Conservation (phyloP, 768 basidiomycete genomes). For the Xanthoconium stramineum region DNA sequence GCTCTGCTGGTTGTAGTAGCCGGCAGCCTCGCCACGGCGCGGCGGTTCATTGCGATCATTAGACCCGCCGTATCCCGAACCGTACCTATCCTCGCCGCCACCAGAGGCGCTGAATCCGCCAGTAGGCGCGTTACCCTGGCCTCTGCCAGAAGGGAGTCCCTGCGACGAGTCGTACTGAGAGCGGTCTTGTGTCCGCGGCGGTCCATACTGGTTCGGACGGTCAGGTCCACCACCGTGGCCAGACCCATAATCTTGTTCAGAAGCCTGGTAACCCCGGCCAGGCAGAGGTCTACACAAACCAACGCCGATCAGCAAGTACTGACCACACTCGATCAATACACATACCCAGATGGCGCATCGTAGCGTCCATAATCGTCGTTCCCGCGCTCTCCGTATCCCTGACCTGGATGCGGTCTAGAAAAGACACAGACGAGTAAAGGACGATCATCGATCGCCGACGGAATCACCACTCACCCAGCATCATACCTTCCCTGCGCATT, state of each 20-base stretch:
- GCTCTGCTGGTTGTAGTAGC: constrained; percentile 16
- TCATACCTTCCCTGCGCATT: not conserved
- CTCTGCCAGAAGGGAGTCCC: not conserved
- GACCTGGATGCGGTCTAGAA: not conserved
- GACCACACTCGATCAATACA: not conserved
- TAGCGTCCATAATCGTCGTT: constrained; percentile 2
- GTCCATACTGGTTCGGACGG: constrained; percentile 11
- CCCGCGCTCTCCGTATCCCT: not conserved
- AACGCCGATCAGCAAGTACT: not conserved
- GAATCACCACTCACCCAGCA: constrained; percentile 8
- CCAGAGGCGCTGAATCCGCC: constrained; percentile 17
- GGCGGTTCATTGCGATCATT: constrained; percentile 1
- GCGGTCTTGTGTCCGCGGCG: constrained; percentile 6
- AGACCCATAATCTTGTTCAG: constrained; percentile 5
- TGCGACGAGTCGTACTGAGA: constrained; percentile 7
- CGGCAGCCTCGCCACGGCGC: constrained; percentile 15
- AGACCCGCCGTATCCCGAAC: constrained; percentile 4
- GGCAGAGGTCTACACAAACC: not conserved
- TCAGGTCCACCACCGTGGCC: constrained; percentile 5
- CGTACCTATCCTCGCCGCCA: constrained; percentile 5
- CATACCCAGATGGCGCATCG: constrained; percentile 1
- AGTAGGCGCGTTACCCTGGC: constrained; percentile 10
- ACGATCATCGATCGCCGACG: not conserved
- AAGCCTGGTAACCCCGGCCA: constrained; percentile 4
- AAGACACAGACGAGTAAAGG: not conserved